These are phyloP conservation scores for Malbranchea cinnamomea DNA, from an alignment of 2,329 filamentous ascomycete species.

Conservation along the genomic window DNA sequence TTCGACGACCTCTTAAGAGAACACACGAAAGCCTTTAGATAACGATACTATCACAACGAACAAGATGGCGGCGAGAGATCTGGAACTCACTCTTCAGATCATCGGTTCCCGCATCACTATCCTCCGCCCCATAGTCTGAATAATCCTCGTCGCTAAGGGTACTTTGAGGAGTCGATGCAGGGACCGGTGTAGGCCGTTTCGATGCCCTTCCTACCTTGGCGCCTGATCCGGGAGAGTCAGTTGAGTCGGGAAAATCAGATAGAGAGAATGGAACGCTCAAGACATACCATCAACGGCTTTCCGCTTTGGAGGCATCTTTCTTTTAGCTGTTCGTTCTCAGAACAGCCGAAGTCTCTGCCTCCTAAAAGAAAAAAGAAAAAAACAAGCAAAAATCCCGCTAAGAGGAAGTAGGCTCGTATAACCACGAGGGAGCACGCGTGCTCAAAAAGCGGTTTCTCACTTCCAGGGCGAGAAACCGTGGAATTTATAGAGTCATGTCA, in stretches of 20 bases:
- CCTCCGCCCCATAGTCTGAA: constrained; percentile 36
- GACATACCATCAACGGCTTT: constrained; percentile 45
- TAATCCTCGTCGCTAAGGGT: constrained; percentile 43
- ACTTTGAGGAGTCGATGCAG: constrained; percentile 26
- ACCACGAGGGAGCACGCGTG: too few species aligned
- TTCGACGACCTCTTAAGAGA: constrained; percentile 25
- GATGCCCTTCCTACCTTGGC: constrained; percentile 31
- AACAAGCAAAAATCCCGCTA: not conserved
- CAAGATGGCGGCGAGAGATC: constrained; percentile 10
- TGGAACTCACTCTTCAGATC: constrained; percentile 29
- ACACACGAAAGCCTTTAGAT: constrained; percentile 2
- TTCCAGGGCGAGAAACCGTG: too few species aligned
- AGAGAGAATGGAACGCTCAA: constrained; percentile 10
- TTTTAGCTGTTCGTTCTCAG: too few species aligned
- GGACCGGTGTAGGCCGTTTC: constrained; percentile 33
- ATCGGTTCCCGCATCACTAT: constrained; percentile 31
- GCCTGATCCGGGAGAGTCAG: constrained; percentile 24
- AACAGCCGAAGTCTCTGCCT: not conserved
- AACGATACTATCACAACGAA: not conserved
- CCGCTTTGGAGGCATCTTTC: constrained; percentile 53
- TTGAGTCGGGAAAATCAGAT: not conserved
- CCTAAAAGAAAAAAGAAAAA: constrained; percentile 1
- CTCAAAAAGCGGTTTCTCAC: too few species aligned
- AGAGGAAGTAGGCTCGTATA: too few species aligned
- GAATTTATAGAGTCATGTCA: too few species aligned